Percentiles rank a stretch among this genome's conserved stretches.
These are phyloP conservation scores for Curvularia lunata DNA, from an alignment of 2,329 filamentous ascomycete genomes.

Conservation along the genomic window DNA sequence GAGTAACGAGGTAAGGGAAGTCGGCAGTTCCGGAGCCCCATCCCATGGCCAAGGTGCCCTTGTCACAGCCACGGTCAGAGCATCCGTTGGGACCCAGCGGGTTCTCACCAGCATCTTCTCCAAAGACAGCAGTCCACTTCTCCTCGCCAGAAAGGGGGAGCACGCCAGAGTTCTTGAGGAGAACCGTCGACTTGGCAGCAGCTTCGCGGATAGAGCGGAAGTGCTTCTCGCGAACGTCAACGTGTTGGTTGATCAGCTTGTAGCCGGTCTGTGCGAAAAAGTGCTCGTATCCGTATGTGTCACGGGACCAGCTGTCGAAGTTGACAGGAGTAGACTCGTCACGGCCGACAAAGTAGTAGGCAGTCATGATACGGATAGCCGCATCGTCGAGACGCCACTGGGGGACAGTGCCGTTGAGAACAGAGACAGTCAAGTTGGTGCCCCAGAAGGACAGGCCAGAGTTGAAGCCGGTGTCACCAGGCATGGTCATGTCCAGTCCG, in stretches of 20 bases:
- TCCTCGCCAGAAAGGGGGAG: conserved; percentile 56
- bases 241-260: conserved; percentile 75
- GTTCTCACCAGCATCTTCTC: conserved; percentile 57
- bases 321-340: conserved; percentile 68
- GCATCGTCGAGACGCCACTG: conserved; percentile 91
- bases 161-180: conserved; percentile 70
- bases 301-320: conserved; percentile 85
- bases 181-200: conserved; percentile 79
- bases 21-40: conserved; percentile 58
- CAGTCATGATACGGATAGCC: conserved; percentile 78
- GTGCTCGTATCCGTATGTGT: conserved; percentile 76
- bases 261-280: conserved; percentile 65
- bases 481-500: conserved; percentile 86
- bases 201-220: conserved; percentile 74
- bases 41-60: conserved; percentile 55
- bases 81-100: conserved; percentile 56
- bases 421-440: conserved; percentile 82
- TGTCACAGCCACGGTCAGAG: conserved; percentile 53
- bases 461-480: conserved; percentile 78
- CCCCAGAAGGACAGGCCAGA: conserved; percentile 80
- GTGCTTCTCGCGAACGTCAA: conserved; percentile 83
- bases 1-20: conserved; percentile 70
- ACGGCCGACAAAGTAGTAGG: conserved; percentile 68
- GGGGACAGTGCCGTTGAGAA: conserved; percentile 88
- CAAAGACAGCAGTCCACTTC: conserved; percentile 58